Evolutionary conservation across 148 eudicot genomes (phyloP).

Genomic region (Vaccinium vitisidaea): DNA sequence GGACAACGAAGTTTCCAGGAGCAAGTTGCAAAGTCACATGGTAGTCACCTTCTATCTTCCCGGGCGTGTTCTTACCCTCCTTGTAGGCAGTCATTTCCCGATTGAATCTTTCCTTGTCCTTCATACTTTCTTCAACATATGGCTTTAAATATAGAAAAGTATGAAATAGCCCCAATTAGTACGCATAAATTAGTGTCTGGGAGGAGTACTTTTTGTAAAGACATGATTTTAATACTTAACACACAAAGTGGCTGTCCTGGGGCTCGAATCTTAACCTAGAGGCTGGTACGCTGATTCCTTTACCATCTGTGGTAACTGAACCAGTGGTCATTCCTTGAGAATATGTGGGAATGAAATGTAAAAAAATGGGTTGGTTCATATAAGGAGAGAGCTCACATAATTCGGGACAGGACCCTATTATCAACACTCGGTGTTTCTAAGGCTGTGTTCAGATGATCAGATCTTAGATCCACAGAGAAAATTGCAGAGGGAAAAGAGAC

Average conservation of each 20-base stretch:
- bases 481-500: not conserved
- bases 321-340: not conserved
- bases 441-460: not conserved
- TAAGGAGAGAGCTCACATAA: not conserved
- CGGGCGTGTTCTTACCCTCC: conserved; percentile 3
- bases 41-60: conserved; percentile 31
- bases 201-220: not conserved
- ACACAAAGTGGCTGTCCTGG: not conserved
- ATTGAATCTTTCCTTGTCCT: conserved; percentile 40
- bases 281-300: not conserved
- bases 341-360: not conserved
- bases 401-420: not conserved
- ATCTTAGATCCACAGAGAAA: not conserved
- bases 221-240: not conserved
- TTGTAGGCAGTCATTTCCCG: conserved; percentile 31
- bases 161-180: not conserved
- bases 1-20: conserved; percentile 13
- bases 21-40: conserved; percentile 30
- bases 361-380: no score
- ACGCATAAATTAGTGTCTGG: not conserved
- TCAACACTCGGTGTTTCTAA: not conserved
- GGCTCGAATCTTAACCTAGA: not conserved
- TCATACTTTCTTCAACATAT: conserved; percentile 38
- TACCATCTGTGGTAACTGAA: not conserved
- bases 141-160: conserved; percentile 28